Percentiles rank a stretch among this genome's conserved stretches.
These are phyloP conservation scores for Litsea cubeba DNA, from an alignment of 164 flowering plant genomes.

Conservation along the genomic window DNA sequence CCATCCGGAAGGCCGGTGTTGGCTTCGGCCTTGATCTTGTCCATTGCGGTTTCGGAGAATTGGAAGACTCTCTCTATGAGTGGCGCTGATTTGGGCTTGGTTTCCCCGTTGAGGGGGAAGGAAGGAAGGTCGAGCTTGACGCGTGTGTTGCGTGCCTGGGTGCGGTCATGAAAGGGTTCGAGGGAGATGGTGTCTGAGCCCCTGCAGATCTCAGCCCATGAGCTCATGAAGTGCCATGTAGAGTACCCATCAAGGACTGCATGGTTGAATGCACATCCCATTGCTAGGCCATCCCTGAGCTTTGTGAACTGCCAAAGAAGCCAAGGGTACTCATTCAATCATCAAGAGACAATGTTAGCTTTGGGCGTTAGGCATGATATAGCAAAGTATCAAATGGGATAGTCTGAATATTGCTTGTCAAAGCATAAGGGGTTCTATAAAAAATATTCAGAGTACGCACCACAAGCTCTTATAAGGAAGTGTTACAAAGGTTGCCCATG, in stretches of 20 bases:
- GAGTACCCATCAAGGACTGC: constrained; percentile 81
- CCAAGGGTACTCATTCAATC: background rate
- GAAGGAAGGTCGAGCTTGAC: constrained; percentile 71
- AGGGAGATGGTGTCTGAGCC: constrained; percentile 47
- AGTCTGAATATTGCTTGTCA: no score
- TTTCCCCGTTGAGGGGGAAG: constrained; percentile 24
- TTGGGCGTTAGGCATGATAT: no score
- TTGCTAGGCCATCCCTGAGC: constrained; percentile 77
- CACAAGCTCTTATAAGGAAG: no score
- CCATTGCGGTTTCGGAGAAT: constrained; percentile 62
- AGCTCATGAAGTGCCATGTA: constrained; percentile 98
- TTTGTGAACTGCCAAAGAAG: constrained; percentile 58
- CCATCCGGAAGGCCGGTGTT: constrained; percentile 34
- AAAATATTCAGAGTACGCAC: no score
- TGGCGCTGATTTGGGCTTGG: constrained; percentile 18
- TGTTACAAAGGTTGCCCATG: no score
- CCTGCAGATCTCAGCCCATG: constrained; percentile 77
- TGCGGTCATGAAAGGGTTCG: constrained; percentile 75
- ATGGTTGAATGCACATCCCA: constrained; percentile 94
- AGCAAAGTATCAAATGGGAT: no score
- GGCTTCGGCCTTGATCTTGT: constrained; percentile 57
- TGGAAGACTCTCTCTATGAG: constrained; percentile 70
- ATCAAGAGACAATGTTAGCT: background rate
- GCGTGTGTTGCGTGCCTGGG: constrained; percentile 69
- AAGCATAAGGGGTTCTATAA: no score